Evolutionary conservation across 108 stramenopile species (phyloP), one percentile per base, ranked within the genome.

Genomic region (Nannochloropsis granulata): DNA sequence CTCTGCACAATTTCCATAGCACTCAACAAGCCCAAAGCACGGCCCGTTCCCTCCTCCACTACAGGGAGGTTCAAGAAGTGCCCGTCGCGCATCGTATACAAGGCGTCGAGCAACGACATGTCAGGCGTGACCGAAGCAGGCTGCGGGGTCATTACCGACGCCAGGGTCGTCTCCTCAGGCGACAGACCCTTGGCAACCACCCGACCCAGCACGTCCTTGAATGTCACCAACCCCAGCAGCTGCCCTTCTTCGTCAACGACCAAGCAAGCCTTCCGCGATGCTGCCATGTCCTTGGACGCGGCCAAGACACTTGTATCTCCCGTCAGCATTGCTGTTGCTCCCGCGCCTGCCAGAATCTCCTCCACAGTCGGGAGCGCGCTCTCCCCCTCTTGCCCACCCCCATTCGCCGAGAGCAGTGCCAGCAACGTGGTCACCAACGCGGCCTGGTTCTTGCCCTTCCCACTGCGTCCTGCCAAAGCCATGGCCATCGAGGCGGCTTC

Each of bases 201-300:
- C 25, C 95, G 89, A 11, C 87, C 94, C 92, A 97, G 94, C 93
- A 97, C 91, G 84, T 97, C 96, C 91, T 95, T 97, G 85, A 95
- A 95, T 8, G 95, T 95, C 84, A 71, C 56, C 56, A 71, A 12
- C 5, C 56, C 56, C 21, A 71, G 7, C 56, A 71, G 56, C 56
- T 71, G 10, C 16, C 56, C 56, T 8, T 71, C 12, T 10, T 12
- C 56, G 12, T n/a, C 56, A 5, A 92, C 92, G 0, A 96, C 95
- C 78, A 94, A 94, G 43, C 95, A 71, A n/a, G 56, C 56, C 56
- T 71, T 71, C 5, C 56, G 56, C 56, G 56, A 71, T 5, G 56
- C 56, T 11, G 56, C 56, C 56, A 71, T 71, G 8, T 71, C 56
- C n/a, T n/a, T 71, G 7, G 9, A 10, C 56, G 56, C 56, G 8